Base-by-base conservation (phyloP, 139 green algal genomes). In the Chlamydomonas urium region DNA sequence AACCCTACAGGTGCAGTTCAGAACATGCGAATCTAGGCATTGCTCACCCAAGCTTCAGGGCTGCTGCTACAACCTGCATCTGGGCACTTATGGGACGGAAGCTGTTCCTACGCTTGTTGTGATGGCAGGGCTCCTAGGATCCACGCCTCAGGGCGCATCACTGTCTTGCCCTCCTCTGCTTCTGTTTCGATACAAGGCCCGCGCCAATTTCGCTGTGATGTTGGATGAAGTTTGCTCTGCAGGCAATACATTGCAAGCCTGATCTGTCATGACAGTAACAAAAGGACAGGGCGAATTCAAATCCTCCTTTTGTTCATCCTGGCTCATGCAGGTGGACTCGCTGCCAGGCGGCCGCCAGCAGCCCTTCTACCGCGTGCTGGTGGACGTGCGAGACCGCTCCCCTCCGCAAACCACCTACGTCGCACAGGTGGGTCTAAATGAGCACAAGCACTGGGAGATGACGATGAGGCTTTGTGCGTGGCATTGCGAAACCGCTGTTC, bases 281-380 rank as follows among this genome's bases (percentile, higher is more conserved):
- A 21, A 56, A 56, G 17, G 17, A 56, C 21, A 17, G 17, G 45
- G 45, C 21, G 17, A 17, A 56, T 56, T 17, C 17, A 26, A 56
- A 21, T 56, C 17, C 21, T 26, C 45, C 45, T 56, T 56, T 56
- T 56, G 17, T 17, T 21, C 17, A 56, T 56, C n/a, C 19, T 53
- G 45, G 38, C 38, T 36, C 2, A 76, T 76, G 70, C 29, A 61
- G 14, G 81, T 91, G 62, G 76, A 82, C 38, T 2, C 38, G 31
- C 73, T 86, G 59, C 56, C 66, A 14, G 69, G 74, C 1, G 81
- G 83, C 28, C 45, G 78, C 35, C 4, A 38, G 6, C 83, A 89
- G 75, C 83, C 83, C 3, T 89, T 89, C 47, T 89, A 89, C 75
- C 63, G 73, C 2, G 80, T 89, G 4, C 83, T 89, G 8, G 78